These are phyloP conservation scores for Proliferodiscus dingleyae DNA, from an alignment of 2,329 filamentous ascomycete genomes.

Conservation along the genomic window DNA sequence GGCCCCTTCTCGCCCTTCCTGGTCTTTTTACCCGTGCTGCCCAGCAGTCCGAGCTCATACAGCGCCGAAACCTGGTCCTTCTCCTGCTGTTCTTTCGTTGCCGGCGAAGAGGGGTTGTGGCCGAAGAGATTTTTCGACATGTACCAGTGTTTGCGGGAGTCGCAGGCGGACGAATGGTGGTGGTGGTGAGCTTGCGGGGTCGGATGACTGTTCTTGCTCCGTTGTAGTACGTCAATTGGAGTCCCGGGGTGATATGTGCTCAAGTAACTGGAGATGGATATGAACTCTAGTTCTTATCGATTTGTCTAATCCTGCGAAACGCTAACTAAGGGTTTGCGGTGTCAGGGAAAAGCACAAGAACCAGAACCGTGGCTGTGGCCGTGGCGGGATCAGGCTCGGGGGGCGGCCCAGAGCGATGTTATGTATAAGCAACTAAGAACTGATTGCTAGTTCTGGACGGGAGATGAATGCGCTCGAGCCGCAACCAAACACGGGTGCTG, in stretches of 20 bases:
- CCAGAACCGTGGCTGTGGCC: no score
- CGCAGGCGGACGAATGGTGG: conserved; percentile 1
- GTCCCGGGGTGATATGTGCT: not conserved
- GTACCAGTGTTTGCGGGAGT: conserved; percentile 11
- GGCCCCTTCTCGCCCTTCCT: conserved; percentile 27
- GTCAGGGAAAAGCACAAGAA: no score
- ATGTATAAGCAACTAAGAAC: not conserved
- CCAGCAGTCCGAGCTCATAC: conserved; percentile 31
- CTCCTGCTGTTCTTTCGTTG: conserved; percentile 14
- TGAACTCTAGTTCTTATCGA: not conserved
- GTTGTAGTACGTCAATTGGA: not conserved
- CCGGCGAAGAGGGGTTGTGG: conserved; percentile 4
- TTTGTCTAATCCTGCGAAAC: not conserved
- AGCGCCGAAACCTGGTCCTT: conserved; percentile 27
- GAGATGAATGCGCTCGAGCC: not conserved
- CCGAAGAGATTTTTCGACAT: conserved; percentile 28
- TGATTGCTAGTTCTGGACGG: not conserved
- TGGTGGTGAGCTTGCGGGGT: not conserved
- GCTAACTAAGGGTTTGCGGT: no score
- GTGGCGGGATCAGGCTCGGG: no score
- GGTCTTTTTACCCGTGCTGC: conserved; percentile 25
- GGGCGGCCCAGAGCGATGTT: not conserved
- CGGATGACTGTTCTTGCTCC: not conserved
- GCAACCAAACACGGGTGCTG: not conserved
- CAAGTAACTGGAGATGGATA: not conserved